Evolutionary conservation across 2,329 filamentous ascomycete species (phyloP).

Genomic region (Colletotrichum chrysophilum): DNA sequence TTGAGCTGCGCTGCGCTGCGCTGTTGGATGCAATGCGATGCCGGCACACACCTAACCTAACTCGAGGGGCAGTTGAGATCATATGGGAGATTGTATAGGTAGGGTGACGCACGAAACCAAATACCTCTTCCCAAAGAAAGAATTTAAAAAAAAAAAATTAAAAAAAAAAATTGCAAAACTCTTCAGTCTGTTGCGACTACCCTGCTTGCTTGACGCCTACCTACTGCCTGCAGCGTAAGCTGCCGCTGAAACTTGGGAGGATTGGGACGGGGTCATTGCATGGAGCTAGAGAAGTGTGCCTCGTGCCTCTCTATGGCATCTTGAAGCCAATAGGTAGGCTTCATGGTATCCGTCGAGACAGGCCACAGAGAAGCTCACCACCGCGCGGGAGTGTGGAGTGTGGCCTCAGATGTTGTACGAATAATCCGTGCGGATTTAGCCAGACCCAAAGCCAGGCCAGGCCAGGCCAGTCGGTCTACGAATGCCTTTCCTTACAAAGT

Average conservation of each 20-base stretch:
- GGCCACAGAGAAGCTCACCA: neutral
- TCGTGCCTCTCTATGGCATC: neutral
- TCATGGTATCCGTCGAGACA: neutral
- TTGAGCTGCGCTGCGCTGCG: neutral
- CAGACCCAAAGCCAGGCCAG: neutral
- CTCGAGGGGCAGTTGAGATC: neutral
- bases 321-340: neutral
- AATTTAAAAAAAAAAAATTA: neutral
- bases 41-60: neutral
- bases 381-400: neutral
- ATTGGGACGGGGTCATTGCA: slow-evolving; percentile 11
- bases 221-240: slow-evolving; percentile 4
- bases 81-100: neutral
- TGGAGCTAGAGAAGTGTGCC: slow-evolving; percentile 13
- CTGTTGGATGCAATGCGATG: neutral
- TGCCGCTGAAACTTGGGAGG: slow-evolving; percentile 16
- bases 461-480: neutral
- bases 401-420: neutral
- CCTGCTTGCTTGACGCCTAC: neutral
- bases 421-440: neutral
- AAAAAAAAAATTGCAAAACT: neutral
- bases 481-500: neutral
- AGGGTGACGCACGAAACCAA: neutral
- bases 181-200: neutral
- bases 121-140: neutral